Base-by-base conservation (phyloP, 108 stramenopile genomes). In the Cyclotella baltica region DNA sequence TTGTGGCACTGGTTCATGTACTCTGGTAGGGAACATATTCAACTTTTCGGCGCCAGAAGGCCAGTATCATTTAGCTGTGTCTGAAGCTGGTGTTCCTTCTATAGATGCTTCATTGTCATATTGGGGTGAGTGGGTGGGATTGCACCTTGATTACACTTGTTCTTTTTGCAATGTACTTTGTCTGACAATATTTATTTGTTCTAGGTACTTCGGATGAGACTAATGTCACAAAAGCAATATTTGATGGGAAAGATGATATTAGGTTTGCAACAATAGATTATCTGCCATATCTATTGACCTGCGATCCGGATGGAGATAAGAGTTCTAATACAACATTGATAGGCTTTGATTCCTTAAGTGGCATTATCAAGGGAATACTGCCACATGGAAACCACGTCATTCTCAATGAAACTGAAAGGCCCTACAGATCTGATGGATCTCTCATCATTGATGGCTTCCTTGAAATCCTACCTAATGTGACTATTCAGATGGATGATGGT, bases 51-150 rank as follows among this genome's bases (percentile, higher is more conserved):
- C 62, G 10, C 36, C 43, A 48, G 28, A 20, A 18, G 51, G 28
- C 34, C 47, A 62, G 22, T 50, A 62, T 19, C 38, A 47, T n/a
- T 3, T 63, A 27, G 61, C 25, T 47, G 43, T 73, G 22, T 29
- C 22, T 38, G 31, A 62, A 73, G 31, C 23, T 55, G 72, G 1
- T 46, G 27, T 63, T 33, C 20, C 72, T 40, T 1, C 35, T 6
- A 73, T 73, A 9, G 72, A 73, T 73, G 72, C 72, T n/a, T 62
- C 72, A 62, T 33, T 61, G 1, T 73, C 72, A 20, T 73, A 73
- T 40, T 73, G 72, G 72, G 72, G 72, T n/a, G n/a, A n/a, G n/a
- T n/a, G n/a, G n/a, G n/a, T n/a, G n/a, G n/a, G n/a, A n/a, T n/a
- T n/a, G n/a, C n/a, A n/a, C n/a, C n/a, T n/a, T n/a, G n/a, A n/a